Evolutionary conservation across 768 basidiomycete species (phyloP).

Genomic region (Leccinum incarnatum): DNA sequence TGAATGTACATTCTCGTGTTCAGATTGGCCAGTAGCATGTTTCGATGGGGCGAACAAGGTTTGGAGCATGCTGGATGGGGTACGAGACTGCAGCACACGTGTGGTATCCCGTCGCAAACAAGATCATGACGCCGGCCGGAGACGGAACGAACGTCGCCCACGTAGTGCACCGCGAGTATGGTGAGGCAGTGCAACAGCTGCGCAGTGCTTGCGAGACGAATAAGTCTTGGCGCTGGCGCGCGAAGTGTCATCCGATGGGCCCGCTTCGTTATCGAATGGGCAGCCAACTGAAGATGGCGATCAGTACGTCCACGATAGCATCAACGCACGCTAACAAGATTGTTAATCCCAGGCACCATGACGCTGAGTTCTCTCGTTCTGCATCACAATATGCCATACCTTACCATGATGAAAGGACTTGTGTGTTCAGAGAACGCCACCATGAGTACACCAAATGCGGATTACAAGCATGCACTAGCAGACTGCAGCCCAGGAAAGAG

Average conservation of each 20-base stretch:
- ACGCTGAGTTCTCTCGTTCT: not conserved
- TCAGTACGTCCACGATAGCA: not conserved
- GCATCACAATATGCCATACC: not conserved
- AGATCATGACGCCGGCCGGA: no score
- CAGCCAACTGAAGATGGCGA: not conserved
- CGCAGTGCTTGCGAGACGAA: not conserved
- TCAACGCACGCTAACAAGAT: not conserved
- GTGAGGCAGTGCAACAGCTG: no score
- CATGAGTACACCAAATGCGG: not conserved
- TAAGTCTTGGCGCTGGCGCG: not conserved
- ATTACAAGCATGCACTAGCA: not conserved
- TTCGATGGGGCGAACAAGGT: no score
- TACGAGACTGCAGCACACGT: no score
- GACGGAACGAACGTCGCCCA: no score
- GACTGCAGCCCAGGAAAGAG: not conserved
- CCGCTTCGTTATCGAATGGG: not conserved
- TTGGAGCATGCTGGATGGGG: no score
- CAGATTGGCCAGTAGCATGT: no score
- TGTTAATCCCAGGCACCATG: not conserved
- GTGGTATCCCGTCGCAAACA: no score
- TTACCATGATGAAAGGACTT: not conserved
- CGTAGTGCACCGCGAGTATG: no score
- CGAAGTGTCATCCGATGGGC: no score
- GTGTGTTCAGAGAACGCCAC: not conserved
- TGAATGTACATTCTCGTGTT: no score